Evolutionary conservation across 495 filamentous ascomycete genomes (phyloP).

Genomic region (Cladorrhinum samala): DNA sequence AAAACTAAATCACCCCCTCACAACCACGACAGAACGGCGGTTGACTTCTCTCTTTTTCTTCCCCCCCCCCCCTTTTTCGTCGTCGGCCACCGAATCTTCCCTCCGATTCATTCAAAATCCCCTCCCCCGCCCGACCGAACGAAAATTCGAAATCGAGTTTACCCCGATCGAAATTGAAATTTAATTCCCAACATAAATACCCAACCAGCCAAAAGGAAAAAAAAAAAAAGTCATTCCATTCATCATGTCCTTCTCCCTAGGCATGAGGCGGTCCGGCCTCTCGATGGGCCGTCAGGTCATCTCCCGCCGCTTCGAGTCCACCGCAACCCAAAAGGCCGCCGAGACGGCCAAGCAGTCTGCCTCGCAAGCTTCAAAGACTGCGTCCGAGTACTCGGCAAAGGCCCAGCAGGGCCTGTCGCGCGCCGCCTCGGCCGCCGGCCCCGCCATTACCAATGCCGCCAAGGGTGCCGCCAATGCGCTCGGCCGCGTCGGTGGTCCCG

Average conservation of each 20-base stretch:
- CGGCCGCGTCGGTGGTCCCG: constrained; percentile 75
- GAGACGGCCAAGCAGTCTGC: constrained; percentile 50
- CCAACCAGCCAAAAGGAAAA: not conserved
- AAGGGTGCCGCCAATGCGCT: constrained; percentile 58
- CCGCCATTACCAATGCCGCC: constrained; percentile 64
- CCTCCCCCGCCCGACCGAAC: not conserved
- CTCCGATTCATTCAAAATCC: not conserved
- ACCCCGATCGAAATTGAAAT: not conserved
- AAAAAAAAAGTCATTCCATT: no score
- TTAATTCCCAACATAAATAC: no score
- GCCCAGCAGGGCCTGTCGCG: constrained; percentile 79
- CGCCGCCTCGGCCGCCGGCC: constrained; percentile 73
- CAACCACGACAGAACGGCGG: constrained; percentile 7
- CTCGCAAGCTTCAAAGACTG: constrained; percentile 59
- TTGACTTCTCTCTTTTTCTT: not conserved
- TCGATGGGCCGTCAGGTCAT: constrained; percentile 37
- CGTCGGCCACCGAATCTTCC: not conserved
- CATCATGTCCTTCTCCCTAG: constrained; percentile 28
- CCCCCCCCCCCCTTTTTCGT: not conserved
- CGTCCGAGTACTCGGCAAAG: constrained; percentile 62
- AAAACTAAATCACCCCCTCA: constrained; percentile 6
- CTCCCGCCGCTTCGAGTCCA: constrained; percentile 41
- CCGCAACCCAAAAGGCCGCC: constrained; percentile 51
- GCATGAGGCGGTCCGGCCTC: constrained; percentile 30
- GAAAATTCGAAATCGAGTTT: no score